A percentile compares a stretch with the other conserved stretches of the same genome.
Evolutionary conservation across 129 eudicot genomes (phyloP).

Genomic region (Artemisia annua): DNA sequence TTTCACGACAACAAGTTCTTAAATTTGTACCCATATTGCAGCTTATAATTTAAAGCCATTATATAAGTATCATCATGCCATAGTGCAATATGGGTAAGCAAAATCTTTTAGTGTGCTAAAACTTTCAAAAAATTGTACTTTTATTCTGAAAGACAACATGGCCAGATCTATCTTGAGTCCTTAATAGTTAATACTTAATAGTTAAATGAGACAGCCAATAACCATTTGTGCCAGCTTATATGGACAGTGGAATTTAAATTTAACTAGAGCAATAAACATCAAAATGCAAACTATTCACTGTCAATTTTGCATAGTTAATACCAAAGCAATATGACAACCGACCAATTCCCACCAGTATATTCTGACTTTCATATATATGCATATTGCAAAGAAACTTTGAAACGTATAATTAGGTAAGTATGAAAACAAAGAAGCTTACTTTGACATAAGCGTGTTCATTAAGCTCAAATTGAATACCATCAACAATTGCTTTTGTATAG

Average conservation of each 20-base stretch:
- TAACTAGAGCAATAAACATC: neutral
- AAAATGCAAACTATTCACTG: neutral
- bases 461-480: constrained; percentile 45
- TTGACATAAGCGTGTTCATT: constrained; percentile 47
- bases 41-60: neutral
- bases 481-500: constrained; percentile 49
- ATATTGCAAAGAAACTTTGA: neutral
- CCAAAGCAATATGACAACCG: too few relatives aligned
- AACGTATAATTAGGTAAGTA: neutral
- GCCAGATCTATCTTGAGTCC: neutral
- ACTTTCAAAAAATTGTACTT: neutral
- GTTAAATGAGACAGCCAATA: neutral
- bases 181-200: neutral
- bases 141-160: neutral
- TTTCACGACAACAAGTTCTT: neutral
- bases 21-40: too few relatives aligned
- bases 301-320: too few relatives aligned
- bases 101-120: neutral
- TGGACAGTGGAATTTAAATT: neutral
- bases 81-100: neutral
- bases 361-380: neutral
- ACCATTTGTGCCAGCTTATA: neutral
- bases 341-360: too few relatives aligned
- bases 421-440: constrained; percentile 31
- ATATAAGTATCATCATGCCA: neutral